Percentiles rank a stretch among this genome's conserved stretches.
phyloP scores from a whole-genome alignment of 495 filamentous ascomycete species.

The Penicillium fimorum region DNA sequence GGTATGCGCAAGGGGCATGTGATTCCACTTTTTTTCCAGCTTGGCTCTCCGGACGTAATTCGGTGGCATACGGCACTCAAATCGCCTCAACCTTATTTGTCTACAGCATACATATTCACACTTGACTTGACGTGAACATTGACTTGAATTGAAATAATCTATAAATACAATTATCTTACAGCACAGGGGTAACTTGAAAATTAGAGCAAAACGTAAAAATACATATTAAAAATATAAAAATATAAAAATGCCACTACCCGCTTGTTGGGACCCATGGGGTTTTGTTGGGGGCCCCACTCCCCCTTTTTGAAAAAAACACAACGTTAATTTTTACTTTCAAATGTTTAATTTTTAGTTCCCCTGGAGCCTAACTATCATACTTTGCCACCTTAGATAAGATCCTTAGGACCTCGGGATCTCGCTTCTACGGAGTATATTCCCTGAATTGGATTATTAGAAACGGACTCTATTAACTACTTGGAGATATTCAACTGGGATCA shows the following conservation, averaged over 20 bases:
- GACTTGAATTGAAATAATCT: background rate
- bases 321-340: slow-evolving; percentile 1
- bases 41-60: background rate
- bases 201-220: background rate
- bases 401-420: background rate
- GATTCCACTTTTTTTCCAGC: slow-evolving; percentile 6
- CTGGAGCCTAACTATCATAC: background rate
- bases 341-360: slow-evolving; percentile 4
- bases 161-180: background rate
- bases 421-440: no score
- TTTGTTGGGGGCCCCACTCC: slow-evolving; percentile 15
- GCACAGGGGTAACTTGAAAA: no score
- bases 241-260: background rate
- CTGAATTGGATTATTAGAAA: no score
- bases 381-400: slow-evolving; percentile 17
- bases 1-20: slow-evolving; percentile 17
- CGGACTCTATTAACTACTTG: no score
- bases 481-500: no score
- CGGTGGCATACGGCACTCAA: background rate
- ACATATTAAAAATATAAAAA: background rate
- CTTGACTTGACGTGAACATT: background rate
- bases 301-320: slow-evolving; percentile 11
- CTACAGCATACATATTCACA: background rate
- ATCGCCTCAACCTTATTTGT: background rate
- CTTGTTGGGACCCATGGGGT: slow-evolving; percentile 10